Base-by-base conservation (phyloP, 1,284 basidiomycete species). In the Irpex sp. region DNA sequence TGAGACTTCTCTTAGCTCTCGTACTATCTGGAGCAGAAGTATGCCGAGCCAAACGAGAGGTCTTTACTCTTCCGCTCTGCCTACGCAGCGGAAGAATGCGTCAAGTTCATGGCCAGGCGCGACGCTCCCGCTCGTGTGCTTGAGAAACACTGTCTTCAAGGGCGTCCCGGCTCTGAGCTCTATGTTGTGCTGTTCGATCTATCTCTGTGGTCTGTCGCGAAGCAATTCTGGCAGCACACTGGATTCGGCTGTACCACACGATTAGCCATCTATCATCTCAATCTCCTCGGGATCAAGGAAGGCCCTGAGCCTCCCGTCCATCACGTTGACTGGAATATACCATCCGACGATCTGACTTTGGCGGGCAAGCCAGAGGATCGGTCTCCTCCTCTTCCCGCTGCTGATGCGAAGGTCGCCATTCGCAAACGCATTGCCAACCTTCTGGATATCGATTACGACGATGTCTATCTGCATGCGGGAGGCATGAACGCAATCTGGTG, bases 401-500 rank as follows among this genome's bases (percentile, higher is more conserved):
- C 21, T 17, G 33, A 55, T 19, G 53, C 53, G 6, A 55, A 55
- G 53, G 1, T 55, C 26, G 31, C 53, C 33, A 55, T 85, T 5
- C 83, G 83, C 17, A 82, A 83, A 1, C 90, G 86, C 73, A 81
- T 78, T 63, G 80, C 87, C 74, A 86, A 86, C 50, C 81, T 87
- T 35, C 75, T 80, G 51, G 80, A 82, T 21, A 83, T 95, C 11
- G 83, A 84, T 1, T 94, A 96, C 72, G 80, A 91, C 51, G 95
- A 98, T 68, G 95, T 98, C 0, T 98, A 85, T 75, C 80, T 98
- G 5, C 95, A 86, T 70, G 86, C 94, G 0, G 86, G 88, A 1
- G 96, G 96, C 9, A 98, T 98, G 96, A 80, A 89, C 43, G 93
- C 96, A 2, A 97, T 98, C 66, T 98, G 92, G 89, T 89, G 85